phyloP scores from a whole-genome alignment of 805 yeast genomes.

The Komagataella ulmi region DNA sequence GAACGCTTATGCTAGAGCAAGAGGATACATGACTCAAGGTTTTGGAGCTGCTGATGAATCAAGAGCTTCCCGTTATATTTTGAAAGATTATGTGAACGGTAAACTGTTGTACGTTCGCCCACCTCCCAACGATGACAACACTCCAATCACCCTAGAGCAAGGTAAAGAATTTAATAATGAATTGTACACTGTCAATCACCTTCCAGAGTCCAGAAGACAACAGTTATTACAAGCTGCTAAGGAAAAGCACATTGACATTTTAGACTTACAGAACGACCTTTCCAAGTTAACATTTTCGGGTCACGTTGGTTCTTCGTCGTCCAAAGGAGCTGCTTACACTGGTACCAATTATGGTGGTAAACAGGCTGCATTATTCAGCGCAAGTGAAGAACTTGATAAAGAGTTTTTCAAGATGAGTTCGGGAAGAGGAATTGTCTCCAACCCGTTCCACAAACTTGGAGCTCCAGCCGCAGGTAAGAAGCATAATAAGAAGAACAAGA shows the following conservation, averaged over 20 bases:
- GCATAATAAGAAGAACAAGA: slow-evolving; percentile 70
- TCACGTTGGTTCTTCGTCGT: slow-evolving; percentile 45
- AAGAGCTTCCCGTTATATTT: slow-evolving; percentile 81
- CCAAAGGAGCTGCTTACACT: slow-evolving; percentile 28
- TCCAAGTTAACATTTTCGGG: slow-evolving; percentile 65
- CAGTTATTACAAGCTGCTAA: slow-evolving; percentile 58
- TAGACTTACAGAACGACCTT: slow-evolving; percentile 60
- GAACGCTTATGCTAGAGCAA: slow-evolving; percentile 86
- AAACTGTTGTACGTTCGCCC: slow-evolving; percentile 76
- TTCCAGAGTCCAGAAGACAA: slow-evolving; percentile 61
- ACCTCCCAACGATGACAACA: slow-evolving; percentile 65
- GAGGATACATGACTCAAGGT: slow-evolving; percentile 97
- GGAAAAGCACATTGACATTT: slow-evolving; percentile 39
- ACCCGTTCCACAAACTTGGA: slow-evolving; percentile 59
- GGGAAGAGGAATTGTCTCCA: slow-evolving; percentile 46
- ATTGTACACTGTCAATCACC: slow-evolving; percentile 47
- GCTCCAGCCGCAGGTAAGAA: slow-evolving; percentile 29
- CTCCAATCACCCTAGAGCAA: slow-evolving; percentile 36
- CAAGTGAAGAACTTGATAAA: slow-evolving; percentile 72
- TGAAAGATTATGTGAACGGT: slow-evolving; percentile 93
- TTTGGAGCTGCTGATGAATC: slow-evolving; percentile 95
- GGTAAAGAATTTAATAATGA: slow-evolving; percentile 58
- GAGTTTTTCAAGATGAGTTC: slow-evolving; percentile 69
- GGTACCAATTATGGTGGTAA: slow-evolving; percentile 63
- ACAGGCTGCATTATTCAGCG: slow-evolving; percentile 66